Evolutionary conservation across 2,329 filamentous ascomycete genomes (phyloP), one percentile per base, ranked within the genome.

Genomic region (Aureobasidium sp.): DNA sequence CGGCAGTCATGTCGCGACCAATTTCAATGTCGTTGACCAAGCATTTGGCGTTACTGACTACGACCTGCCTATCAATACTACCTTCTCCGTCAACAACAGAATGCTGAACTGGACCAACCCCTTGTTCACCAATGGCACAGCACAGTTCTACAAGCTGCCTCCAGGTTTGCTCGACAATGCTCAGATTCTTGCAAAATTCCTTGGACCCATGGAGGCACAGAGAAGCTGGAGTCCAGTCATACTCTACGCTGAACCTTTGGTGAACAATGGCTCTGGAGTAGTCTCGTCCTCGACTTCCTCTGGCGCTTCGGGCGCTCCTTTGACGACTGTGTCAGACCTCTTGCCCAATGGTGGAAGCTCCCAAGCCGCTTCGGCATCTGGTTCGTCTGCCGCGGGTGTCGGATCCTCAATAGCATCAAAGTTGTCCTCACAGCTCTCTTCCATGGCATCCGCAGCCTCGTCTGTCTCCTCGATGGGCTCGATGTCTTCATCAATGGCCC

Each of bases 21-120:
- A 70, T 11, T 25, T 53, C 8, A 65, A 65, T 22, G 65, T 70
- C 2, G 52, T 61, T 27, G 67, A 64, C 37, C 62, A 70, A 37
- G 63, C 69, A 11, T 73, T 74, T 36, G 68, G 68, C 8, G 57
- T 69, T 14, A 66, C 66, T 15, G 34, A 63, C 14, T 65, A 62
- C 3, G 44, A 66, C 12, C 66, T 66, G 6, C 52, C 68, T 7
- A 73, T 74, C 57, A 68, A 64, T 41, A 70, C 67, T 1, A 66
- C 57, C 4, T 74, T 75, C 61, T 64, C 60, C 15, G 68, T 70
- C 8, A 51, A 61, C 20, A 66, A 69, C 34, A 66, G 69, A 15
- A 62, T 63, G 37, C 62, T 75, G 22, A 64, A 64, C 29, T 75
- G 73, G 73, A 69, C 66, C 8, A 73, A 72, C 55, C 57, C 68